Conservation (phyloP, 306 rosid genomes). For the Begonia fuchsioides region DNA sequence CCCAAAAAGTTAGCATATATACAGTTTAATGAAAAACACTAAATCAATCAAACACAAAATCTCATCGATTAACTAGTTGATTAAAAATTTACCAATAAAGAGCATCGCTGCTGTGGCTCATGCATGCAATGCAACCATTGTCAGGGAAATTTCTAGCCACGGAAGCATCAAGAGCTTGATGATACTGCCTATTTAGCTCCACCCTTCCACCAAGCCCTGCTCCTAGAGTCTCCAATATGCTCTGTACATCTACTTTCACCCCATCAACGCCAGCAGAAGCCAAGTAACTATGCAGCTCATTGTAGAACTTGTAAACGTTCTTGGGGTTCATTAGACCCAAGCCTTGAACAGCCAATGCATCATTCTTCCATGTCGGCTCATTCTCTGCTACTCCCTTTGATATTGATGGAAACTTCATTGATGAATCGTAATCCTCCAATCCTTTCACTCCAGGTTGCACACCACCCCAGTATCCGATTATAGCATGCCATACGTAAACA, state of each 20-base stretch:
- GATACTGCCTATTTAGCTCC: constrained; percentile 28
- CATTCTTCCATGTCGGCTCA: constrained; percentile 69
- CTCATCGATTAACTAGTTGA: too few relatives aligned
- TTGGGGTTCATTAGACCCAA: constrained; percentile 62
- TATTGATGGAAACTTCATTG: constrained; percentile 34
- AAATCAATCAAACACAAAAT: neutral
- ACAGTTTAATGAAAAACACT: neutral
- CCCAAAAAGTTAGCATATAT: neutral
- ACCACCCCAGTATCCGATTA: constrained; percentile 96
- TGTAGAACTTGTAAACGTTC: constrained; percentile 47
- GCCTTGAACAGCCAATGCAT: constrained; percentile 42
- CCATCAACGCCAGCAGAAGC: constrained; percentile 77
- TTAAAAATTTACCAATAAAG: constrained; percentile 33
- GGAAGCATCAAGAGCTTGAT: constrained; percentile 56
- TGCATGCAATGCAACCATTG: constrained; percentile 47
- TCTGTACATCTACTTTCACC: constrained; percentile 85
- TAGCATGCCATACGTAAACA: constrained; percentile 93
- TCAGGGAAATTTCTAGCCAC: constrained; percentile 33
- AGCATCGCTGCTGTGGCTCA: constrained; percentile 50
- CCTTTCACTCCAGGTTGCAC: constrained; percentile 57
- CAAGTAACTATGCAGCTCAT: constrained; percentile 53
- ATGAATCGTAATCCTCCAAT: constrained; percentile 45
- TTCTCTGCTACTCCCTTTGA: constrained; percentile 53
- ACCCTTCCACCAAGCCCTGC: constrained; percentile 57
- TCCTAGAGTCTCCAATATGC: constrained; percentile 49